A percentile compares a stretch with the other conserved stretches of the same genome.
Conservation (phyloP, 1,139 yeast genomes). For the Kluyveromyces marxianus region DNA sequence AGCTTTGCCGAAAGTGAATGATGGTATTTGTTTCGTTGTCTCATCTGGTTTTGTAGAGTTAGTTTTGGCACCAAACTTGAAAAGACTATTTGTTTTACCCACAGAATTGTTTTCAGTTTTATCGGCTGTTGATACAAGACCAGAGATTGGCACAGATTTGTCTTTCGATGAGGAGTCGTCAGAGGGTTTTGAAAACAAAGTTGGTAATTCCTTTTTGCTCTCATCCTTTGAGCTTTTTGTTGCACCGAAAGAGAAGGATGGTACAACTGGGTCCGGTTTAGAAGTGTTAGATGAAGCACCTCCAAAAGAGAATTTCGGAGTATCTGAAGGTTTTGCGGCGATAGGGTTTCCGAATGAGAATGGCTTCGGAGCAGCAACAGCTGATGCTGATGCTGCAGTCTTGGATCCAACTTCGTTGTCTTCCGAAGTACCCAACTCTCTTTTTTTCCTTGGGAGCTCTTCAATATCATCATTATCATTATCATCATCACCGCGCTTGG, state of each 20-base stretch:
- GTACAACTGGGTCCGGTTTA: neutral
- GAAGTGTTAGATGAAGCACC: neutral
- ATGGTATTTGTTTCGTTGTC: neutral
- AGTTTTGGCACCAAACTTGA: too few relatives aligned
- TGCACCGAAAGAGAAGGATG: neutral
- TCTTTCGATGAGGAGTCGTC: neutral
- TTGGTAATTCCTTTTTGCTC: neutral
- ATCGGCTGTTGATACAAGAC: too few relatives aligned
- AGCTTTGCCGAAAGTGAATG: neutral
- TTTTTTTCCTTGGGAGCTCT: neutral
- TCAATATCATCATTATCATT: neutral
- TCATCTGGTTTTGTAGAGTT: neutral
- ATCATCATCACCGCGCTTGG: neutral
- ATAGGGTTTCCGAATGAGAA: neutral
- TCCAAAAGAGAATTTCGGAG: neutral
- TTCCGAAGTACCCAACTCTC: neutral
- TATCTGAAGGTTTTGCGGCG: neutral
- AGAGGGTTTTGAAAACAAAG: neutral
- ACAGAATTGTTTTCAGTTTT: too few relatives aligned
- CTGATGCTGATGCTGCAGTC: too few relatives aligned
- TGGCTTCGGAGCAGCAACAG: neutral
- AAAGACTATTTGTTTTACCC: too few relatives aligned
- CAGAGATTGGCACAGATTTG: too few relatives aligned
- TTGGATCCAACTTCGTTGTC: neutral
- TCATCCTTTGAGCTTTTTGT: neutral